Base-by-base conservation (phyloP, 2,329 filamentous ascomycete species). In the Colletotrichum sp. region DNA sequence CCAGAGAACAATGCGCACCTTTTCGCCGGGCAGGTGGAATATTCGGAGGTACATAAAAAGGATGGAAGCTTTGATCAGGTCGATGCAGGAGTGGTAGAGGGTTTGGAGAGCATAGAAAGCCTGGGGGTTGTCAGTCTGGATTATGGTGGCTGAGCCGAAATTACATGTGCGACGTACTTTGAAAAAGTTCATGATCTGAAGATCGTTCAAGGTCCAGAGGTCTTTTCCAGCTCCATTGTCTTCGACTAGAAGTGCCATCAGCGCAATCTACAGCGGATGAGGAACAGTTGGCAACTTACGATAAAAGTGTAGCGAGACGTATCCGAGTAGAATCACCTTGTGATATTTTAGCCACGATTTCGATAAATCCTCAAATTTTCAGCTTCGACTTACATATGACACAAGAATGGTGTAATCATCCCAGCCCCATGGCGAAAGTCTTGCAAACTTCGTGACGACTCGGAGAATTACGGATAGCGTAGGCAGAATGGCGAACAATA, bases 1-100 rank as follows among this genome's bases (percentile, higher is more conserved):
- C 73, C 73, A 75, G 0, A 75, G 28, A n/a, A 55, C 64, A 7
- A 68, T 52, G 27, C 64, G 71, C 13, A 75, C 67, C 44, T 73
- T 75, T 28, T 75, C 73, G 25, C 66, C 73, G 5, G 73, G 73
- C 6, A 75, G 48, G 7, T 75, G 73, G 28, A 75, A 75, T 0
- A 75, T 75, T 6, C 73, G 70, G 8, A 75, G 73, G 25, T 73
- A 75, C 73, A 73, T 69, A 44, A 75, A 75, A n/a, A 75, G 59
- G 5, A 75, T 75, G 8, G 73, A 75, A 6, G 34, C 73, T 44
- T 75, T 75, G 34, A 75, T 61, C 32, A 75, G 8, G 28, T 75
- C 73, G 25, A 75, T 73, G 22, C 73, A 73, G 9, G 36, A n/a
- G 59, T 75, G 64, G 7, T 75, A 75, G 1, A 75, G 16, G 3